Base-by-base conservation (phyloP, 2,329 filamentous ascomycete genomes). In the Huntiella decipiens region DNA sequence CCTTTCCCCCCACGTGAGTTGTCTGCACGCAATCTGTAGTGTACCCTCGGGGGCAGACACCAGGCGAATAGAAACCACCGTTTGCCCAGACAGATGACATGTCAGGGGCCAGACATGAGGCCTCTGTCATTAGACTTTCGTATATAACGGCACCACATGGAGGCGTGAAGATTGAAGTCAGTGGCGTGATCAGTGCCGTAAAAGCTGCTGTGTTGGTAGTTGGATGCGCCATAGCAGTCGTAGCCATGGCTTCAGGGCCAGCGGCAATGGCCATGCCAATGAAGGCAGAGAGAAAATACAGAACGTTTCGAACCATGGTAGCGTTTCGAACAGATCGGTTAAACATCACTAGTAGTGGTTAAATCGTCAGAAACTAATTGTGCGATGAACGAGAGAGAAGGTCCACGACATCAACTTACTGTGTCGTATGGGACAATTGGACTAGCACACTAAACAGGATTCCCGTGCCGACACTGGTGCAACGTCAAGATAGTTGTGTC, bases 51-150 rank as follows among this genome's bases (percentile, higher is more conserved):
- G 57, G 57, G 50, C 57, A 59, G 11, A 53, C 48, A 6, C 57
- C 57, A 2, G 57, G 57, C 5, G 56, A 59, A 48, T 56, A 58
- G 46, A 56, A 58, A 2, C 57, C 56, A 6, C 52, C 51, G 4
- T 47, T 50, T 7, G 33, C 15, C 57, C 56, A 59, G 1, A 57
- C 48, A 6, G 49, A 49, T 11, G 44, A 32, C 36, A 50, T 44
- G n/a, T 45, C 51, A 5, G 40, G 42, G 1, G 49, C 42, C 2
- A 47, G 33, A 34, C 51, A 52, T 8, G 16, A 39, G 5, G 48
- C 35, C 13, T n/a, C 36, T 10, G 38, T 15, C 37, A 46, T 47
- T 17, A 47, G 44, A 10, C 28, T 31, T 3, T 33, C 45, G 8
- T 39, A 22, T 8, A 50, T 47, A 12, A 50, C 19, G 3, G 44